Percentiles rank a stretch among this genome's conserved stretches.
phyloP scores from a whole-genome alignment of 768 basidiomycete species.

The Astraeus odoratus region DNA sequence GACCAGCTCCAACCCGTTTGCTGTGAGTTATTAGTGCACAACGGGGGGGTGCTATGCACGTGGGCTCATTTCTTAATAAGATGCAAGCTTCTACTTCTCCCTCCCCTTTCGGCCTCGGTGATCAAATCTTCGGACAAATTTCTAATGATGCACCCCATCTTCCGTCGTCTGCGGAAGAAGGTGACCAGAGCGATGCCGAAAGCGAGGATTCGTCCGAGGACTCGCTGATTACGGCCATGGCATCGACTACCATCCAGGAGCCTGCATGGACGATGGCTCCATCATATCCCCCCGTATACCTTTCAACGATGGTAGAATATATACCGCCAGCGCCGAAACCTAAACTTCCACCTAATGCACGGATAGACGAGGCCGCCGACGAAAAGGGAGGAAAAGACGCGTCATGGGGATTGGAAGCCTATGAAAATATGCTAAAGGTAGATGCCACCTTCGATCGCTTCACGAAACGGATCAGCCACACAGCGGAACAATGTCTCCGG shows the following conservation, averaged over 20 bases:
- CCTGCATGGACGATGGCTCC: slow-evolving; percentile 67
- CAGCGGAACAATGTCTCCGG: slow-evolving; percentile 85
- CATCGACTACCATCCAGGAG: slow-evolving; percentile 45
- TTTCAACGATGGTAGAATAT: slow-evolving; percentile 72
- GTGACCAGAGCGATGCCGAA: slow-evolving; percentile 28
- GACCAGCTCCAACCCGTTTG: slow-evolving; percentile 59
- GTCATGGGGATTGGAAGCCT: slow-evolving; percentile 63
- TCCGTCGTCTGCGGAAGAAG: slow-evolving; percentile 7
- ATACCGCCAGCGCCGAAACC: slow-evolving; percentile 49
- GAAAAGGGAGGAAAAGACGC: slow-evolving; percentile 41
- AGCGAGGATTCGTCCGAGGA: slow-evolving; percentile 36
- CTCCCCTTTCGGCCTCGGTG: slow-evolving; percentile 49
- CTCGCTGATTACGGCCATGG: slow-evolving; percentile 51
- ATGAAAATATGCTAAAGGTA: slow-evolving; percentile 72
- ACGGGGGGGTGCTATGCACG: neutral
- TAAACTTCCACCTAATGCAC: slow-evolving; percentile 34
- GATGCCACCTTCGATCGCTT: slow-evolving; percentile 88
- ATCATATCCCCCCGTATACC: slow-evolving; percentile 59
- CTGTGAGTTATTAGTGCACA: slow-evolving; percentile 43
- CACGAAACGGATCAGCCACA: slow-evolving; percentile 58
- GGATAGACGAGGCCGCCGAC: slow-evolving; percentile 36
- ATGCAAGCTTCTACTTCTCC: slow-evolving; percentile 23
- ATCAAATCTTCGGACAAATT: slow-evolving; percentile 54
- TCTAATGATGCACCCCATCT: slow-evolving; percentile 12
- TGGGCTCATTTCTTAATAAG: slow-evolving; percentile 9